Base-by-base conservation (phyloP, 106 monocot species). In the Dendrobium nobile region DNA sequence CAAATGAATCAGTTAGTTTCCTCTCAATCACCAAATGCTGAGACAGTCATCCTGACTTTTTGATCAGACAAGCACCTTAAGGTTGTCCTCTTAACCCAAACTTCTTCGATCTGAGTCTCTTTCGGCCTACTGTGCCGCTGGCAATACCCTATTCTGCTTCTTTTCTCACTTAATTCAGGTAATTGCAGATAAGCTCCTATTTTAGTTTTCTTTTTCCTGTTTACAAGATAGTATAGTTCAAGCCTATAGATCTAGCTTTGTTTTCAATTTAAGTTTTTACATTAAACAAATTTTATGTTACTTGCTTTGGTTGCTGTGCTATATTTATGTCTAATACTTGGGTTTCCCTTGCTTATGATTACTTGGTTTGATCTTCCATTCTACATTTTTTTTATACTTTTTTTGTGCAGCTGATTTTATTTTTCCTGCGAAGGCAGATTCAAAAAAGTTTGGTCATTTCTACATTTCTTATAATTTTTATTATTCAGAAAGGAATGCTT, bases 401-500 rank as follows among this genome's bases (percentile, higher is more conserved):
- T 15, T 40, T 45, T n/a, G 1, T 75, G 20, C 5, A 16, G 22
- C 7, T 47, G 22, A 47, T 75, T 75, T 75, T 19, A 19, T 67
- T 45, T 75, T 45, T 24, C 27, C 27, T 47, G 6, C 1, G 18
- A 56, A n/a, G 4, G 9, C 15, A 3, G n/a, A 41, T 40, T 58
- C 3, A n/a, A 31, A 78, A 47, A 19, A 9, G 56, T 11, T 44
- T 19, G 43, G 8, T 18, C 41, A 9, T 76, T n/a, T 79, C 24
- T 79, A 33, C 4, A 80, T 68, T 77, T 82, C 54, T 68, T 79
- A 37, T n/a, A 33, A 75, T 76, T 42, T 37, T 31, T 27, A 9
- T 59, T 74, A 37, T 81, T 17, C 86, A 99, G 95, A 95, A 88
- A 87, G 98, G 98, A 68, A 95, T 89, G 91, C 92, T 99, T 79